A percentile compares a stretch with the other conserved stretches of the same genome.
Conservation (phyloP, 2,329 filamentous ascomycete genomes). For the Atkinsonella hypoxylon region DNA sequence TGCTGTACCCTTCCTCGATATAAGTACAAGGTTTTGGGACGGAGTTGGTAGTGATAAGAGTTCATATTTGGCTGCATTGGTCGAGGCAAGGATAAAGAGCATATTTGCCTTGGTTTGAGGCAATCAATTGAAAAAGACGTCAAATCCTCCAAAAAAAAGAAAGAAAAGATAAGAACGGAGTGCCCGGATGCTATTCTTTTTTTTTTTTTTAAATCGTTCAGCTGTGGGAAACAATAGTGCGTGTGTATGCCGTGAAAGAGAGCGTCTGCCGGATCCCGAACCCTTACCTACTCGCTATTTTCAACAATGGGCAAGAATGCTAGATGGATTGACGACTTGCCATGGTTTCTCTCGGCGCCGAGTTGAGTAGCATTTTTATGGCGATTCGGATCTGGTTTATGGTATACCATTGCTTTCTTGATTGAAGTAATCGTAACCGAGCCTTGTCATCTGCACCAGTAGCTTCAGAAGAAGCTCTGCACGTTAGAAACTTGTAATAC, state of each 20-base stretch:
- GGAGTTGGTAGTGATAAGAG: slow-evolving; percentile 52
- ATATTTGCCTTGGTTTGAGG: slow-evolving; percentile 39
- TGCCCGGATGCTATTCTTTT: not conserved
- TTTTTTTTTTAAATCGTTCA: not conserved
- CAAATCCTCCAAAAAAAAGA: slow-evolving; percentile 22
- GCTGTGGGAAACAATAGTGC: not conserved
- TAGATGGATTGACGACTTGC: not conserved
- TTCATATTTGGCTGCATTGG: slow-evolving; percentile 49
- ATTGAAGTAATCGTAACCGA: not conserved
- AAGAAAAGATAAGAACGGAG: slow-evolving; percentile 9
- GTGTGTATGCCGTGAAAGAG: slow-evolving; percentile 4
- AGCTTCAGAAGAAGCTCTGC: not conserved
- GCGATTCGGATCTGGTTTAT: not conserved
- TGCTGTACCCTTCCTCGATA: slow-evolving; percentile 97
- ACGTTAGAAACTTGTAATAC: not conserved
- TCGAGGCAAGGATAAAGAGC: slow-evolving; percentile 44
- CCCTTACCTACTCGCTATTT: not conserved
- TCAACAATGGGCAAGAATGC: not conserved
- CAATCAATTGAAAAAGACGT: slow-evolving; percentile 41
- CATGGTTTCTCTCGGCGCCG: not conserved
- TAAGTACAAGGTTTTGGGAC: slow-evolving; percentile 48
- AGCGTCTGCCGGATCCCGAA: not conserved
- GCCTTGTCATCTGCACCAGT: not conserved
- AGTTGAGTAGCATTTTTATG: not conserved
- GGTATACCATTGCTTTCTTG: not conserved